These are phyloP conservation scores for Melocanna baccifera DNA, from an alignment of 176 grass and related monocot species.

Conservation along the genomic window DNA sequence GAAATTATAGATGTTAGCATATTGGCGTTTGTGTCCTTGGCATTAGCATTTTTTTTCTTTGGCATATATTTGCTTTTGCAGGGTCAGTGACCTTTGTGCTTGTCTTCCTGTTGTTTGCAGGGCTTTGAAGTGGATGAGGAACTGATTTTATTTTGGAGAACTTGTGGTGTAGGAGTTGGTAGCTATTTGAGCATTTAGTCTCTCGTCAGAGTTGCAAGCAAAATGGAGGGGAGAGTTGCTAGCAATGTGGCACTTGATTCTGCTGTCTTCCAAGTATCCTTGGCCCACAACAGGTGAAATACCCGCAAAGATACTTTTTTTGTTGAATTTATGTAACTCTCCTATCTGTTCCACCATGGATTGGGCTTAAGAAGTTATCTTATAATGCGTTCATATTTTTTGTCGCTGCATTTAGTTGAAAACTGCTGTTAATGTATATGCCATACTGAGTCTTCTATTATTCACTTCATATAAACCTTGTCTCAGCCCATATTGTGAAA, in stretches of 20 bases:
- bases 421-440: neutral
- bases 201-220: neutral
- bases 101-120: slow-evolving; percentile 27
- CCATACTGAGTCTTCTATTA: neutral
- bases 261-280: slow-evolving; percentile 65
- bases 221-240: slow-evolving; percentile 56
- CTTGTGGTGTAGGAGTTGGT: neutral
- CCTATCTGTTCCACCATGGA: neutral
- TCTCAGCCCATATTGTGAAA: neutral
- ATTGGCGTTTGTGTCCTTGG: neutral
- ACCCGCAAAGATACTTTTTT: neutral
- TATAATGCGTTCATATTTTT: neutral
- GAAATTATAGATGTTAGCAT: neutral
- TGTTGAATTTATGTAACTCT: neutral
- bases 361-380: neutral
- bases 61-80: slow-evolving; percentile 1
- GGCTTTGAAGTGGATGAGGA: slow-evolving; percentile 29
- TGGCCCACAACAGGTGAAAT: slow-evolving; percentile 62
- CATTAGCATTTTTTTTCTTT: neutral
- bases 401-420: neutral
- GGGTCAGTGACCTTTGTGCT: neutral
- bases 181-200: neutral
- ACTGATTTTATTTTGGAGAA: slow-evolving; percentile 1
- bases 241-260: slow-evolving; percentile 63
- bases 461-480: neutral